Base-by-base conservation (phyloP, 306 rosid species). In the Prunus mume region DNA sequence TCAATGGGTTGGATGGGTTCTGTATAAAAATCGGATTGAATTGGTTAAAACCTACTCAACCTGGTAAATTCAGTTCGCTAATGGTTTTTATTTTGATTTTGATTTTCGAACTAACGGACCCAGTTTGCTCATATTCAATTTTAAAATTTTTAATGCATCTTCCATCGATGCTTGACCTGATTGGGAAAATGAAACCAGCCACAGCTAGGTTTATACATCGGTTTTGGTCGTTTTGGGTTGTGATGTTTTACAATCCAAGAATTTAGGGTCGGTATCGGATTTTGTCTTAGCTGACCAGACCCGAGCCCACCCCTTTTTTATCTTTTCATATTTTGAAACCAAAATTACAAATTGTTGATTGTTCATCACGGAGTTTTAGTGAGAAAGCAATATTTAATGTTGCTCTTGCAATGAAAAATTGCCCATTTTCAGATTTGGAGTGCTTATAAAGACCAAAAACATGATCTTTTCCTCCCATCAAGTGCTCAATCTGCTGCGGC, bases 401-500 rank as follows among this genome's bases (percentile, higher is more conserved):
- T 54, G 64, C 50, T 38, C 19, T 34, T 72, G 34, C 24, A 18
- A 9, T 57, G 67, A 41, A 43, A 38, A 58, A 73, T 66, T 73
- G 19, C 50, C 62, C 65, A 43, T 68, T n/a, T 80, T 79, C 84
- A 95, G 99, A 93, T 95, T 82, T 95, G 99, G 99, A 84, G 97
- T 81, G 99, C 99, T 54, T 95, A 95, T 87, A 95, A 95, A 85
- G 99, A 92, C 82, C 99, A 95, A 86, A 95, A 88, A 79, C 99
- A 95, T 65, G 99, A 95, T 70, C 97, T 95, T 72, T 95, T 95
- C 92, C 95, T 95, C 68, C 99, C 99, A 68, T 95, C 99, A 68
- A 95, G 92, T 75, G 99, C 99, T 76, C 99, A 92, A 82, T 95
- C 97, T 20, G 99, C 99, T 51, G 96, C 96, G 6, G 99, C 99